Conservation (phyloP, 179 eudicot genomes). For the Sideroxylon spinosum region DNA sequence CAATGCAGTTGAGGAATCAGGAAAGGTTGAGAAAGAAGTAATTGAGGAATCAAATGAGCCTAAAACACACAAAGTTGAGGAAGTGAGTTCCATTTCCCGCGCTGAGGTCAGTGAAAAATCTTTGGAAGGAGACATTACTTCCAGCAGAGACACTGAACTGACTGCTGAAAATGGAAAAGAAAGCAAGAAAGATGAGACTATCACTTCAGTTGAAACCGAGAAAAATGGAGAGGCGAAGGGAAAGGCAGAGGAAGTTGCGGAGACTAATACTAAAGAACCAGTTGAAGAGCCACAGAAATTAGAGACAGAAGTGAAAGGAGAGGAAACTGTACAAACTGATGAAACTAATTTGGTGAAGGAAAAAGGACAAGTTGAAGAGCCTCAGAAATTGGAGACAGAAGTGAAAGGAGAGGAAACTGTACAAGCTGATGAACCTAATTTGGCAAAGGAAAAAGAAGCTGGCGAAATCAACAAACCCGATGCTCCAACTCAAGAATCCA, state of each 20-base stretch:
- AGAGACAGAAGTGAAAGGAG: conserved; percentile 28
- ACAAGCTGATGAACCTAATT: conserved; percentile 20
- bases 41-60: conserved; percentile 25
- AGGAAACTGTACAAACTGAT: conserved; percentile 28
- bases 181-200: conserved; percentile 17
- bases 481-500: conserved; percentile 2
- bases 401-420: conserved; percentile 34
- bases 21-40: conserved; percentile 7
- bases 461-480: conserved; percentile 18
- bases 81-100: conserved; percentile 12
- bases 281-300: conserved; percentile 23
- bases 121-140: conserved; percentile 25
- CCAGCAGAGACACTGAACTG: conserved; percentile 48
- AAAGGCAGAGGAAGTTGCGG: conserved; percentile 20
- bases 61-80: conserved; percentile 19
- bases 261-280: conserved; percentile 8
- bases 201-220: conserved; percentile 20
- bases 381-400: conserved; percentile 21
- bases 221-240: conserved; percentile 30
- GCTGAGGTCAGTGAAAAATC: conserved; percentile 27
- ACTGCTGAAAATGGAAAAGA: conserved; percentile 33
- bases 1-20: conserved; percentile 13
- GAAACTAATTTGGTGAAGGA: conserved; percentile 33
- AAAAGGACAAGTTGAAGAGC: conserved; percentile 20
- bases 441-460: conserved; percentile 34